These are phyloP conservation scores for Diaporthe batatas DNA, from an alignment of 2,329 filamentous ascomycete genomes.

Conservation along the genomic window DNA sequence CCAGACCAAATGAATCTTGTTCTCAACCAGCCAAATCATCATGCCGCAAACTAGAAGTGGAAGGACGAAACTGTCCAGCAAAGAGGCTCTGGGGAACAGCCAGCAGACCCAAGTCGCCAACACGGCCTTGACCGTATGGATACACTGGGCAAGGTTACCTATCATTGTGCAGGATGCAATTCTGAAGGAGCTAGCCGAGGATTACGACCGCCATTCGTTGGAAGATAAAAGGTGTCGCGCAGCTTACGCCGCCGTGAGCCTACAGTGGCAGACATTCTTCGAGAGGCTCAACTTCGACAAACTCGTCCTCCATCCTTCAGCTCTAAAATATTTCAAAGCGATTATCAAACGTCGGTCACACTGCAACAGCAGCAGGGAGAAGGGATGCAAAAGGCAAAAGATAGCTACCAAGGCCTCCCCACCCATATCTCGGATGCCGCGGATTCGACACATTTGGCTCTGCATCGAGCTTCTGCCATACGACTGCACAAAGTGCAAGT, in stretches of 20 bases:
- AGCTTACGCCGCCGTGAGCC: conserved; percentile 16
- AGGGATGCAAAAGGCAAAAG: neutral
- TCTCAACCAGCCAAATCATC: neutral
- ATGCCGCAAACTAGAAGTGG: neutral
- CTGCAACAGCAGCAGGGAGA: too few relatives aligned
- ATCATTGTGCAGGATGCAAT: neutral
- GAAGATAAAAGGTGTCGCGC: neutral
- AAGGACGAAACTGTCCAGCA: neutral
- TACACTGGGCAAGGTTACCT: conserved; percentile 43
- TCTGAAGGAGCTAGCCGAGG: neutral
- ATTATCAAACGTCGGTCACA: conserved; percentile 7
- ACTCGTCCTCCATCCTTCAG: conserved; percentile 1
- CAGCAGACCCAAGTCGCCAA: too few relatives aligned
- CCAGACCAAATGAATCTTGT: neutral
- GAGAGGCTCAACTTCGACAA: conserved; percentile 10
- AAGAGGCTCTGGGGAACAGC: neutral
- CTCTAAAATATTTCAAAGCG: neutral
- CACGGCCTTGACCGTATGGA: too few relatives aligned
- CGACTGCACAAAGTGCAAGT: conserved; percentile 7
- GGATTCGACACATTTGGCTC: conserved; percentile 23
- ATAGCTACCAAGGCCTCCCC: neutral
- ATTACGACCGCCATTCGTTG: neutral
- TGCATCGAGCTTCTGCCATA: conserved; percentile 15
- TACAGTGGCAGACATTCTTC: conserved; percentile 22
- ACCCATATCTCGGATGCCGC: neutral